Base-by-base conservation (phyloP, 257 asterid genomes). In the Solanum gandarillasii region DNA sequence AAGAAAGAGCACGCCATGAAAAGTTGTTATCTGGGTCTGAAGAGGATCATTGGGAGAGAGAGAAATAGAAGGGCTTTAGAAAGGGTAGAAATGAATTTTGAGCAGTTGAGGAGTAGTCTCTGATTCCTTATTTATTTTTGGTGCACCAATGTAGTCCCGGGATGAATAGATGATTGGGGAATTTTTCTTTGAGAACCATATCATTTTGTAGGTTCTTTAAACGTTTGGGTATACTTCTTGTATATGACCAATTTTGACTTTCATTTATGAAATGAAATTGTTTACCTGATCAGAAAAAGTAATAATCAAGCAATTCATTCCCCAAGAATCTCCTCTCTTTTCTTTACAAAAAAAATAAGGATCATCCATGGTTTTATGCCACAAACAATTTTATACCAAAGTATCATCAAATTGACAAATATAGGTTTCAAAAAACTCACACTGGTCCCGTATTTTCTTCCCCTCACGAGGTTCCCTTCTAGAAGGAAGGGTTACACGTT, bases 341-440 rank as follows among this genome's bases (percentile, higher is more conserved):
- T 16, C 14, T 79, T 75, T 43, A 79, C 67, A 21, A 13, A 46
- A 41, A 43, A 79, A 14, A 7, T 12, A 79, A 79, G 27, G 65
- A 23, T 16, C 67, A 79, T 43, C 38, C 32, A 29, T 18, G 43
- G 20, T 18, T 81, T 29, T 27, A 48, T 43, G 68, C 38, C 27
- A 29, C 65, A 81, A 48, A 48, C 68, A 81, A 21, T 46, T 46
- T 48, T 20, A 18, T 48, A 81, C 36, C 25, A 46, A 81, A 48
- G 27, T 29, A 12, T 46, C 81, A 36, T 39, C 81, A 62, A 9
- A 67, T 35, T 85, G 78, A 62, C 79, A 39, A 67, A 18, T 67
- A n/a, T 67, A 85, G 39, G 67, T 85, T 62, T 67, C 38, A 39
- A 67, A 11, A 71, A 81, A 92, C 95, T 88, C 89, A 94, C 96